Base-by-base conservation (phyloP, 768 basidiomycete genomes). In the Pholiota conissans region DNA sequence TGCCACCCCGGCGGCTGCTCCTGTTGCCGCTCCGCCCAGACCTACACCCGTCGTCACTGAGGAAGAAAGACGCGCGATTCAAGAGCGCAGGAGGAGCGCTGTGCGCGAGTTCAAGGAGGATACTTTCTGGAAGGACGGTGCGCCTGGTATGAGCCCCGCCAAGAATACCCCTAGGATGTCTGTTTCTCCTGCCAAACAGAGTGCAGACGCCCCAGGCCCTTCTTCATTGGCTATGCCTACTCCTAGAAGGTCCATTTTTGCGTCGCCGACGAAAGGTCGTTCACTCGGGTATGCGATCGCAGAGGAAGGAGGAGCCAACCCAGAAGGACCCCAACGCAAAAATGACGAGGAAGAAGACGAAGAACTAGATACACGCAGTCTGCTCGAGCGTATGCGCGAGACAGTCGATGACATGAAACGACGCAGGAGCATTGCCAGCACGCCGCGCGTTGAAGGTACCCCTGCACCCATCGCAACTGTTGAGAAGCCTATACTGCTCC, bases 11-110 rank as follows among this genome's bases (percentile, higher is more conserved):
- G 16, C 18, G 29, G 52, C 55, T 26, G 26, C 42, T 26, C 58
- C 61, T 34, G 26, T 46, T 14, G 49, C 57, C 11, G 57, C 62
- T 24, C 62, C 59, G n/a, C 66, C 61, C 52, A n/a, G 55, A 6
- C 8, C 40, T 3, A 69, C 67, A 45, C 67, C 60, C 0, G 45
- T 63, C 10, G 58, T 82, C 5, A 74, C 69, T 11, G 80, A 80
- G 22, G 81, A 79, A 55, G 83, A 85, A 61, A 69, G 77, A 27
- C 78, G 76, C 78, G 86, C 84, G 0, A 88, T 89, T 39, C 79
- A 81, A 61, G 86, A 86, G 52, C 79, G 87, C 8, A 72, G 87
- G 24, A 76, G 80, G 9, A 87, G 85, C 53, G 87, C 86, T 0
- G 66, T 87, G 35, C 74, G 71, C 3, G 69, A 75, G 27, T 48